Conservation (phyloP, 345 rosid genomes). For the Kernera saxatilis region DNA sequence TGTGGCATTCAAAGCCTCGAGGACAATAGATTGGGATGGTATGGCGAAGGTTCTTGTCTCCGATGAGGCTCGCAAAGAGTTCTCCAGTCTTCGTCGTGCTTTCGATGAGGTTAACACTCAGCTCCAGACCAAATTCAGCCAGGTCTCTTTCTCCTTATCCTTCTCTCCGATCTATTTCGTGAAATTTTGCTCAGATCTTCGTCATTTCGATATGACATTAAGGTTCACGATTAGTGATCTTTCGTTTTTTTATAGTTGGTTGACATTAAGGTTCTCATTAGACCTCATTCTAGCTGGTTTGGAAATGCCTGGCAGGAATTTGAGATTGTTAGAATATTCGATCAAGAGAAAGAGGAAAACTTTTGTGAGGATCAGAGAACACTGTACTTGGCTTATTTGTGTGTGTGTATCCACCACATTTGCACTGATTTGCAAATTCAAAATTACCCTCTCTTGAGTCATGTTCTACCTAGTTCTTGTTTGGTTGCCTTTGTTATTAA, state of each 20-base stretch:
- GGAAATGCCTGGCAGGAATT: background rate
- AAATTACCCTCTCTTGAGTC: background rate
- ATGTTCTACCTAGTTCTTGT: background rate
- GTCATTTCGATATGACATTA: background rate
- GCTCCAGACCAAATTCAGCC: conserved; percentile 93
- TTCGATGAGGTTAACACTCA: conserved; percentile 86
- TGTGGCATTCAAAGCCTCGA: conserved; percentile 85
- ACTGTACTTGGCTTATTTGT: background rate
- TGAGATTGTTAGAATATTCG: background rate
- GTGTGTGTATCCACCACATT: background rate
- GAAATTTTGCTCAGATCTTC: background rate
- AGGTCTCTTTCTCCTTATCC: conserved; percentile 31
- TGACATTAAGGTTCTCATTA: background rate
- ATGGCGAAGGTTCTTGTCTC: conserved; percentile 89
- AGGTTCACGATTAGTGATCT: background rate
- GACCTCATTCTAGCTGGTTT: background rate
- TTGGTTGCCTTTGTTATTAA: background rate
- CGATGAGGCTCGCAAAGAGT: conserved; percentile 94
- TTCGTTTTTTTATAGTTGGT: no score
- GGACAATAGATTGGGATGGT: conserved; percentile 83
- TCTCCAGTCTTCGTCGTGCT: conserved; percentile 79
- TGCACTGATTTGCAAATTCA: no score
- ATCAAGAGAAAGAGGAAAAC: background rate
- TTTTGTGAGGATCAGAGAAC: background rate
- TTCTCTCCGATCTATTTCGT: background rate